These are phyloP conservation scores for Bimuria novae-zelandiae DNA, from an alignment of 2,329 filamentous ascomycete genomes.

Conservation along the genomic window DNA sequence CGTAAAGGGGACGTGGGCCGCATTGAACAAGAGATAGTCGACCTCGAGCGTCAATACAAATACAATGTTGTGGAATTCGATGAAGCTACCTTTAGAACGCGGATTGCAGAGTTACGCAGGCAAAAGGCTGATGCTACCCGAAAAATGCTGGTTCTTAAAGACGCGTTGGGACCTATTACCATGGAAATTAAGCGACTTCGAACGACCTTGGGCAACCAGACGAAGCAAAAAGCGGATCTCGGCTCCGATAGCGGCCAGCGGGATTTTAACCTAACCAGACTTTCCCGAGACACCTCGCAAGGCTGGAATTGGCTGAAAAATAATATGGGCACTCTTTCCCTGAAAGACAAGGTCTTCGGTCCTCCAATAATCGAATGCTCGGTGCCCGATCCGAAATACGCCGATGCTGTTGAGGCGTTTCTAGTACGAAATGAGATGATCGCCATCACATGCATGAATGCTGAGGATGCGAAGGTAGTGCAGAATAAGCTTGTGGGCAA, in stretches of 20 bases:
- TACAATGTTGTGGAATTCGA: conserved; percentile 71
- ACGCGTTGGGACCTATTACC: conserved; percentile 32
- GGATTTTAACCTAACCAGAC: conserved; percentile 62
- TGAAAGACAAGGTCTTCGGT: conserved; percentile 77
- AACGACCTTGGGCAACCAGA: conserved; percentile 25
- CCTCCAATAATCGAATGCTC: conserved; percentile 82
- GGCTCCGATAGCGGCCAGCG: conserved; percentile 47
- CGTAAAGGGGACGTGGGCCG: conserved; percentile 38
- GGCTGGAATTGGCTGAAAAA: conserved; percentile 84
- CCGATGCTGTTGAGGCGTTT: conserved; percentile 63
- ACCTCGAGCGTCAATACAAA: conserved; percentile 66
- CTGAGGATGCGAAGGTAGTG: conserved; percentile 74
- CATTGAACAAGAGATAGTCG: conserved; percentile 58
- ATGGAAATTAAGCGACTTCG: conserved; percentile 7
- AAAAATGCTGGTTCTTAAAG: conserved; percentile 49
- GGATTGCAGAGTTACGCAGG: conserved; percentile 64
- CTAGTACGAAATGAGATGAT: conserved; percentile 59
- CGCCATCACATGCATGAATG: conserved; percentile 75
- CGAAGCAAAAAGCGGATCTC: conserved; percentile 32
- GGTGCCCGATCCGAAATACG: conserved; percentile 72
- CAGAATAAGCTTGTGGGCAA: conserved; percentile 65
- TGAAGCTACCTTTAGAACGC: conserved; percentile 69
- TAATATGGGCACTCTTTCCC: conserved; percentile 62
- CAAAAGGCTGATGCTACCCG: conserved; percentile 57
- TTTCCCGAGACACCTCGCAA: conserved; percentile 66